A percentile compares a stretch with the other conserved stretches of the same genome.
Conservation (phyloP, 179 eudicot genomes). For the Beta macrorhiza region DNA sequence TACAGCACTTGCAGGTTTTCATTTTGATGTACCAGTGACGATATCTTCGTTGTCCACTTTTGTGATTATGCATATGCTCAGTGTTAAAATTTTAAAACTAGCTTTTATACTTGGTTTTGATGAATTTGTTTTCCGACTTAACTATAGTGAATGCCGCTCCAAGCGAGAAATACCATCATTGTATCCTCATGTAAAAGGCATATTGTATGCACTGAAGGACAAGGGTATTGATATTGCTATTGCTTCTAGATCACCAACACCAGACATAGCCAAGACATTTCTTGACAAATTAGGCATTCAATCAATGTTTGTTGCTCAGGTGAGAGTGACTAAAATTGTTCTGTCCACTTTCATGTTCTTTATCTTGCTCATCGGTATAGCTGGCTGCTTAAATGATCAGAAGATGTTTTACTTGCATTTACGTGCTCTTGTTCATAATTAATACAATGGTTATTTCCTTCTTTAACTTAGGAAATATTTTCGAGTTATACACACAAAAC, state of each 20-base stretch:
- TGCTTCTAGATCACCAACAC: constrained; percentile 97
- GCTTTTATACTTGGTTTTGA: not conserved
- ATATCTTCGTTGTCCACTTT: not conserved
- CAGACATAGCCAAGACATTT: constrained; percentile 84
- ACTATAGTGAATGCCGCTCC: constrained; percentile 83
- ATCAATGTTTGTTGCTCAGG: constrained; percentile 89
- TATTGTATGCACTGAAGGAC: constrained; percentile 80
- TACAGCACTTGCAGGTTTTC: not conserved
- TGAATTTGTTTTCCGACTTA: not conserved
- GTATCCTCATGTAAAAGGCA: constrained; percentile 91
- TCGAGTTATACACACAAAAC: constrained; percentile 86
- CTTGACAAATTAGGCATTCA: constrained; percentile 73
- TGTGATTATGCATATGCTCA: constrained; percentile 1
- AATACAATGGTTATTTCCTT: not conserved
- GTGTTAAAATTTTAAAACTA: not conserved
- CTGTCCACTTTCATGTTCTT: not conserved
- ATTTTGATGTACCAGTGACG: not conserved
- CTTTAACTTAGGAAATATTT: constrained; percentile 58
- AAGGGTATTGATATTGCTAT: constrained; percentile 81
- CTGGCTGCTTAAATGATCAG: not conserved
- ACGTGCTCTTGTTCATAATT: constrained; percentile 3
- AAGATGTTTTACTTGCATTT: not conserved
- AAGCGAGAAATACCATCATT: constrained; percentile 73
- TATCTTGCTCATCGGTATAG: not conserved
- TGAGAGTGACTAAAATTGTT: constrained; percentile 28